phyloP scores from a whole-genome alignment of 495 filamentous ascomycete species.

The Lasiosphaeria hispida region DNA sequence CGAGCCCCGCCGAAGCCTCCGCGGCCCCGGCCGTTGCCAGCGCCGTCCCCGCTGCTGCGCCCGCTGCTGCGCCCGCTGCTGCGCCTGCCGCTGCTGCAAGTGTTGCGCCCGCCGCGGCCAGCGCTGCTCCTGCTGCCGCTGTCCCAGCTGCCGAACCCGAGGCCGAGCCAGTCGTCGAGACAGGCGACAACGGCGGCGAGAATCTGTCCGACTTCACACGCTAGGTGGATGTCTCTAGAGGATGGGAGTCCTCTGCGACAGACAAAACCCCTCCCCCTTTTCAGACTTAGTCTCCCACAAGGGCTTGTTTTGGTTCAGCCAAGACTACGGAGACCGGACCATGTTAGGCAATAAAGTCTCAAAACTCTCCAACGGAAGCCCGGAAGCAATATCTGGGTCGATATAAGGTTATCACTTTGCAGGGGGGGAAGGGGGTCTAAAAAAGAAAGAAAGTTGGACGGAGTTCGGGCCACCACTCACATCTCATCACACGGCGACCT shows the following conservation, averaged over 20 bases:
- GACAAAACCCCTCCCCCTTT: no score
- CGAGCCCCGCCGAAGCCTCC: background rate
- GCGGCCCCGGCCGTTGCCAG: slow-evolving; percentile 3
- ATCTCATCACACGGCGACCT: background rate
- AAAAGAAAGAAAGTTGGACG: background rate
- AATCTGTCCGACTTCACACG: slow-evolving; percentile 31
- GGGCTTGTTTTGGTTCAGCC: no score
- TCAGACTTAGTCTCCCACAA: no score
- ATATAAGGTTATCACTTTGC: background rate
- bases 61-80: slow-evolving; percentile 6
- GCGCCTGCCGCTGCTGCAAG: slow-evolving; percentile 11
- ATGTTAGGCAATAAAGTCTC: background rate
- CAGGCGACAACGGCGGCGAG: slow-evolving; percentile 8
- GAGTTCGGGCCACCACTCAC: background rate
- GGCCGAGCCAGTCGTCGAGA: background rate
- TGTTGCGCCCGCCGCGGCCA: slow-evolving; percentile 5
- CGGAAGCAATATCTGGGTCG: background rate
- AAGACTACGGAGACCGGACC: background rate
- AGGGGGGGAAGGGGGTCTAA: background rate
- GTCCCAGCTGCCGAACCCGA: slow-evolving; percentile 6
- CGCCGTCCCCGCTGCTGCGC: background rate
- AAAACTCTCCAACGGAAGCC: background rate
- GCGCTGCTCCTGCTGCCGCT: slow-evolving; percentile 9
- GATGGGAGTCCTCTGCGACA: no score
- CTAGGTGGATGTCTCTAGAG: slow-evolving; percentile 1